Percentiles rank a stretch among this genome's conserved stretches.
These are phyloP conservation scores for Ramaria sp. DNA, from an alignment of 768 basidiomycete species.

Conservation along the genomic window DNA sequence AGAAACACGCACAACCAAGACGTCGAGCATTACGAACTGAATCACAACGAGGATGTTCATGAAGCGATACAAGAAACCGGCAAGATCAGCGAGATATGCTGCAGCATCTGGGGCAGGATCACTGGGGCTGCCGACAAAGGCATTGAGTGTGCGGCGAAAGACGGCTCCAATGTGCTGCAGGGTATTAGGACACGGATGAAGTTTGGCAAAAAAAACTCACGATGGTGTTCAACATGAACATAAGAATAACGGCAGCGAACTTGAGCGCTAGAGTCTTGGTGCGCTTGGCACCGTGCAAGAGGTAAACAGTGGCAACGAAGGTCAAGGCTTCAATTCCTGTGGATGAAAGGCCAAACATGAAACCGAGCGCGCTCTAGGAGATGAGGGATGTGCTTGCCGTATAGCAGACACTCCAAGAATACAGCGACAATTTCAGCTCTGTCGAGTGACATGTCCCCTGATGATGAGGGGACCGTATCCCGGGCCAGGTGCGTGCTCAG, in stretches of 20 bases:
- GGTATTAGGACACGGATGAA: not conserved
- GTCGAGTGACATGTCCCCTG: conserved; percentile 2
- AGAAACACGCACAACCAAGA: not conserved
- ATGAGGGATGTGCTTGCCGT: not conserved
- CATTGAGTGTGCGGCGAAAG: conserved; percentile 8
- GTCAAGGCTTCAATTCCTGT: conserved; percentile 7
- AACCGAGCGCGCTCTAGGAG: not conserved
- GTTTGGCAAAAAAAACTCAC: not conserved
- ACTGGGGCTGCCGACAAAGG: conserved; percentile 3
- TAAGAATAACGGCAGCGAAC: not conserved
- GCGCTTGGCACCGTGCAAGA: conserved; percentile 6
- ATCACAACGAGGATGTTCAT: conserved; percentile 2
- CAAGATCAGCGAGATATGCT: conserved; percentile 6
- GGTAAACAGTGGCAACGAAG: conserved; percentile 5
- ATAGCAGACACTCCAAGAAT: conserved; percentile 1
- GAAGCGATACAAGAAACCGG: conserved; percentile 8
- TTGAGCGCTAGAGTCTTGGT: not conserved
- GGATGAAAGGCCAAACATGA: not conserved
- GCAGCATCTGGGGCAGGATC: conserved; percentile 5
- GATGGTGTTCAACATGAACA: conserved; percentile 7
- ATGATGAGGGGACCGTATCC: not conserved
- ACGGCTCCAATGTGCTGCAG: conserved; percentile 4
- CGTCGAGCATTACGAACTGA: conserved; percentile 5
- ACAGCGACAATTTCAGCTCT: conserved; percentile 5
- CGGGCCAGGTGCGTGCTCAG: not conserved